phyloP scores from a whole-genome alignment of 2,329 filamentous ascomycete genomes.

The Geosmithia putterillii region DNA sequence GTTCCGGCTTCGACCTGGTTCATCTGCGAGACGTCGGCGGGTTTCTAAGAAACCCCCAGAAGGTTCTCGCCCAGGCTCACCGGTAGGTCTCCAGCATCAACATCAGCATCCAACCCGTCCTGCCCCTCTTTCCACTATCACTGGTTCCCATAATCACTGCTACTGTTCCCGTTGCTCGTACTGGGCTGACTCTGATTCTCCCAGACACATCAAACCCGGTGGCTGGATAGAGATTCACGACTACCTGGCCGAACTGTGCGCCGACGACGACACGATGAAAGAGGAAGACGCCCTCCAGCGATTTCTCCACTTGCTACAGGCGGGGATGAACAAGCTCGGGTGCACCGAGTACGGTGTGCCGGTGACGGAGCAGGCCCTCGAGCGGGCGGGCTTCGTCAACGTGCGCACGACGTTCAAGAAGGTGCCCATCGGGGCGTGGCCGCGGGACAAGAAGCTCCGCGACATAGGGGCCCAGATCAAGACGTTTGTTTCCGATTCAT shows the following conservation, averaged over 20 bases:
- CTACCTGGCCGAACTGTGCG: constrained; percentile 24
- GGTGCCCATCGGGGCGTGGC: constrained; percentile 33
- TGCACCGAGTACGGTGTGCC: constrained; percentile 20
- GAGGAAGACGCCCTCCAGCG: constrained; percentile 22
- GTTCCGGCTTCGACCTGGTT: constrained; percentile 42
- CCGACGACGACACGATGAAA: constrained; percentile 30
- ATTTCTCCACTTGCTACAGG: constrained; percentile 17
- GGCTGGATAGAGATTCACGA: constrained; percentile 41
- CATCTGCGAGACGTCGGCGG: constrained; percentile 36
- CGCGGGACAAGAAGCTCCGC: constrained; percentile 24
- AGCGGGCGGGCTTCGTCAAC: constrained; percentile 29
- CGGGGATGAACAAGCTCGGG: constrained; percentile 21
- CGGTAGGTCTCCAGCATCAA: constrained; percentile 13
- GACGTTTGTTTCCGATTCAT: constrained; percentile 24
- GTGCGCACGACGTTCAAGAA: constrained; percentile 27
- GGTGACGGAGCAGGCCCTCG: constrained; percentile 21
- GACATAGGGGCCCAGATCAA: constrained; percentile 31
- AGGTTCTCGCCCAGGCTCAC: constrained; percentile 28
- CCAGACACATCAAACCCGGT: constrained; percentile 28
- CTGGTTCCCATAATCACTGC: no score
- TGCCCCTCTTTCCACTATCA: background rate
- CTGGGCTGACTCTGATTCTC: no score
- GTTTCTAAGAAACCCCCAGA: constrained; percentile 36
- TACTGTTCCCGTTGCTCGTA: background rate
- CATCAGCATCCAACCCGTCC: no score